These are phyloP conservation scores for Aphanomyces euteiches DNA, from an alignment of 352 stramenopile genomes.

Conservation along the genomic window DNA sequence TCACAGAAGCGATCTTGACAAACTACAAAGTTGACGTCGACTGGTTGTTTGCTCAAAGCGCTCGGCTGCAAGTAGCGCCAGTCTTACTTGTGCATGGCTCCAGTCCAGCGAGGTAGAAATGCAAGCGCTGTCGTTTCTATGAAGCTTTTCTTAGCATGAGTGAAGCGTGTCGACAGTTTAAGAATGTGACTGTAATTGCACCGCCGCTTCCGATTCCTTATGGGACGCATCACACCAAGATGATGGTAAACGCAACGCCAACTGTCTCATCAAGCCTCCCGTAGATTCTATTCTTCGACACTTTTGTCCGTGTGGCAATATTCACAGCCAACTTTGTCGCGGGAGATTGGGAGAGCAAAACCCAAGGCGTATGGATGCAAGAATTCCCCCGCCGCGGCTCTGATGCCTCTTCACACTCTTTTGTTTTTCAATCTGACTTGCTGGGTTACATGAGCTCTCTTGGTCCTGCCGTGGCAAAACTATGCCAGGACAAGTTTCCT, in stretches of 20 bases:
- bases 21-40: constrained; percentile 80
- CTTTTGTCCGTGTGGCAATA: constrained; percentile 69
- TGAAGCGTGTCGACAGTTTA: constrained; percentile 52
- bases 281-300: constrained; percentile 52
- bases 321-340: constrained; percentile 84
- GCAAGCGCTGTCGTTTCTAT: neutral
- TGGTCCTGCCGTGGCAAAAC: constrained; percentile 41
- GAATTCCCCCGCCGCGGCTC: constrained; percentile 46
- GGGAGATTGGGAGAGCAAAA: constrained; percentile 80
- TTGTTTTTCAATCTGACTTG: constrained; percentile 56
- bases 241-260: constrained; percentile 38
- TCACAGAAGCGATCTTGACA: constrained; percentile 58
- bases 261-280: neutral
- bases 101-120: neutral
- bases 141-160: constrained; percentile 39
- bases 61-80: constrained; percentile 51
- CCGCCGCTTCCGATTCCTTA: constrained; percentile 75
- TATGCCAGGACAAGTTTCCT: constrained; percentile 44
- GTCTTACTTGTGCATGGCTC: constrained; percentile 70
- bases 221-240: constrained; percentile 85
- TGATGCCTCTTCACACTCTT: constrained; percentile 37
- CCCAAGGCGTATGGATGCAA: constrained; percentile 77
- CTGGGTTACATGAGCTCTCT: constrained; percentile 57
- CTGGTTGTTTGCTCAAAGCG: constrained; percentile 67
- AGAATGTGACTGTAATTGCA: constrained; percentile 58